Evolutionary conservation across 441 rosid species (phyloP), one percentile per base, ranked within the genome.

Genomic region (Lepidium campestre): DNA sequence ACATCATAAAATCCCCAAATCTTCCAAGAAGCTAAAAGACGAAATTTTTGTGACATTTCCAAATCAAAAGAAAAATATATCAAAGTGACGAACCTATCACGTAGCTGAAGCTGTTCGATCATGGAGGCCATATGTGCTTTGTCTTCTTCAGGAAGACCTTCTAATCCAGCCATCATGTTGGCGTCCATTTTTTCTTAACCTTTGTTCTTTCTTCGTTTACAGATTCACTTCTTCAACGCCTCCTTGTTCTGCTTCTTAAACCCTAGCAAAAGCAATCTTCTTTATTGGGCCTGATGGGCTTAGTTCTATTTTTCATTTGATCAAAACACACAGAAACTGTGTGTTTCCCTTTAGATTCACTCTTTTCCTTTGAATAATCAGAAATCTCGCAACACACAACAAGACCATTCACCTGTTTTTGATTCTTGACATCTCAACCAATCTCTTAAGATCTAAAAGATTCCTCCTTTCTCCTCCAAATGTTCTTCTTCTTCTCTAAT

Each of bases 81-180:
- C 31, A 20, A 45, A 18, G 12, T 36, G 7, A 44, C 29, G 65
- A 71, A 93, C 99, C 96, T 91, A 73, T 91, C 97, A 27, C 97
- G 97, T 15, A 93, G 70, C 75, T 93, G 99, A 56, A 91, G 97
- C 70, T 89, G 90, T 46, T 93, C 99, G 65, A 93, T 87, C 88
- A 89, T 85, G 71, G 85, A 34, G 14, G 85, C 62, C 99, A 93
- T 91, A 36, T 82, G 77, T 14, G 59, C 48, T 82, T 89, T 76
- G 71, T 93, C 99, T 74, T 83, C 96, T 66, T 81, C 91, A 12
- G 96, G 83, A 42, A 90, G 82, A 62, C 87, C 89, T 11, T 93
- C 96, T 5, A 93, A 81, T 15, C 86, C 97, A 14, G 85, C 96
- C 61, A 91, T 65, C 85, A 89, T 81, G 78, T 70, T 84, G 80